These are phyloP conservation scores for Emmonsiellopsis sp. DNA, from an alignment of 2,329 filamentous ascomycete species.

Conservation along the genomic window DNA sequence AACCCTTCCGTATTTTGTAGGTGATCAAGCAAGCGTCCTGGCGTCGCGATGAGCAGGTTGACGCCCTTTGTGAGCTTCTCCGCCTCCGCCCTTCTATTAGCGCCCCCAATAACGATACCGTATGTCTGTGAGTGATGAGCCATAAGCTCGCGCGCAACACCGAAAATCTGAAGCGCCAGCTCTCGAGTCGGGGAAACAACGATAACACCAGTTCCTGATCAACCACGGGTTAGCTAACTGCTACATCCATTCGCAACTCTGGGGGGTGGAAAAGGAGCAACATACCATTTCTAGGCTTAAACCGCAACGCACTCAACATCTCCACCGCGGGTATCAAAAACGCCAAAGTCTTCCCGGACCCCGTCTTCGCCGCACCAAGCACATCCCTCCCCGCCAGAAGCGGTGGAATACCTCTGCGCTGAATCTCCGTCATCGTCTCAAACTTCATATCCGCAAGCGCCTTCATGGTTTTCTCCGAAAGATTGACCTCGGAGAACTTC, in stretches of 20 bases:
- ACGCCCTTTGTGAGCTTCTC: constrained; percentile 92
- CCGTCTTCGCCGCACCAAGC: constrained; percentile 89
- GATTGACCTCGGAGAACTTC: constrained; percentile 69
- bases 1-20: constrained; percentile 86
- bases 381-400: constrained; percentile 84
- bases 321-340: constrained; percentile 93
- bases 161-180: constrained; percentile 90
- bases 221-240: neutral
- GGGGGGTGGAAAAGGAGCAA: neutral
- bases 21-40: constrained; percentile 86
- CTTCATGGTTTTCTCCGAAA: constrained; percentile 81
- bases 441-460: constrained; percentile 90
- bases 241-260: neutral
- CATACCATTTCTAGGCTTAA: constrained; percentile 80
- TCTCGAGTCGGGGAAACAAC: constrained; percentile 90
- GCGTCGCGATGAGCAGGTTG: constrained; percentile 88
- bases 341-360: constrained; percentile 88
- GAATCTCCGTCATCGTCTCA: constrained; percentile 91
- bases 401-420: constrained; percentile 76
- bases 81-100: constrained; percentile 80
- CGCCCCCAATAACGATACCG: constrained; percentile 91
- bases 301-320: constrained; percentile 79
- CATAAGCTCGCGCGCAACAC: constrained; percentile 88
- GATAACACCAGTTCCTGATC: constrained; percentile 66
- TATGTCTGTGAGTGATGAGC: constrained; percentile 88